Evolutionary conservation across 2,329 filamentous ascomycete genomes (phyloP).

Genomic region (Xylaria sp.): DNA sequence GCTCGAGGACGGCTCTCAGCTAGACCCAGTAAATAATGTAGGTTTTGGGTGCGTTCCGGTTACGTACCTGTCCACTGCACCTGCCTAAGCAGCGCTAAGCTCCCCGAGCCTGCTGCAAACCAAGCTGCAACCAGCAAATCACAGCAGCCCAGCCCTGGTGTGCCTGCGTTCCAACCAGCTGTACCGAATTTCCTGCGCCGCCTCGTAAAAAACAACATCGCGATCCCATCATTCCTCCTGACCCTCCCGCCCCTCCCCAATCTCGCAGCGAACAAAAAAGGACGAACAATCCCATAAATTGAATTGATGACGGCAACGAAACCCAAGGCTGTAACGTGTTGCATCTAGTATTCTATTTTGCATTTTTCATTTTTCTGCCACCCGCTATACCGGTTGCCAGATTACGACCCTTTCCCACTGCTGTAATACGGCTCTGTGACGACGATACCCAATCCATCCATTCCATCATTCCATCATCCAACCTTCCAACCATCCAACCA

Average conservation of each 20-base stretch:
- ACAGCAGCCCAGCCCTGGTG: not conserved
- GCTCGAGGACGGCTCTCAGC: too few species aligned
- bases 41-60: too few species aligned
- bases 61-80: too few species aligned
- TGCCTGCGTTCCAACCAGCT: not conserved
- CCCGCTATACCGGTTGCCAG: not conserved
- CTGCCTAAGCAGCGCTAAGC: too few species aligned
- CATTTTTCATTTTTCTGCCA: not conserved
- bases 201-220: slow-evolving; percentile 24
- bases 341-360: not conserved
- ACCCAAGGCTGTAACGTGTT: slow-evolving; percentile 8
- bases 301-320: slow-evolving; percentile 23
- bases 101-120: too few species aligned
- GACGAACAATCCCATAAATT: slow-evolving; percentile 5
- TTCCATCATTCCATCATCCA: not conserved
- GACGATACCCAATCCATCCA: slow-evolving; percentile 32
- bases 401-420: not conserved
- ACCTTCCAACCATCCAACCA: slow-evolving; percentile 4
- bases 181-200: slow-evolving; percentile 12
- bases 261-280: slow-evolving; percentile 13
- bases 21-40: too few species aligned
- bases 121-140: not conserved
- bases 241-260: slow-evolving; percentile 2
- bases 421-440: slow-evolving; percentile 19
- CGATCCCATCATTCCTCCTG: slow-evolving; percentile 5